A percentile compares a stretch with the other conserved stretches of the same genome.
These are phyloP conservation scores for Trapa bicornis DNA, from an alignment of 345 rosid species.

Conservation along the genomic window DNA sequence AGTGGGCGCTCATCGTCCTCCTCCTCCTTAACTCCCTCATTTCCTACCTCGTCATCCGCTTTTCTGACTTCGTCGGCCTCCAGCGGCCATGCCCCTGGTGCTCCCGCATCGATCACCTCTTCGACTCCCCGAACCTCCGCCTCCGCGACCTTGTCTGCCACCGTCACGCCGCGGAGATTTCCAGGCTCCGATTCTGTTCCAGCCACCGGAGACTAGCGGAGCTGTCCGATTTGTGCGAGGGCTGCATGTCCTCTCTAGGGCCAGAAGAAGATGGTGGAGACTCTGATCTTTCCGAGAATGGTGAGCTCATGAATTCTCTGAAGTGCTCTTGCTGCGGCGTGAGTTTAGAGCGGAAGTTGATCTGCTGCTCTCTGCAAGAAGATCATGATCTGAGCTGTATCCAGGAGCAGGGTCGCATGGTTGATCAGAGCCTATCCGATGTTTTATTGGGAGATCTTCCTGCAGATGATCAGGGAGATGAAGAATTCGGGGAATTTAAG, in stretches of 20 bases:
- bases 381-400: slow-evolving; percentile 20
- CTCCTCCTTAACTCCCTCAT: slow-evolving; percentile 74
- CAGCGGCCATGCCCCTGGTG: slow-evolving; percentile 79
- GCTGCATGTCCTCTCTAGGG: slow-evolving; percentile 36
- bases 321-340: slow-evolving; percentile 51
- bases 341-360: slow-evolving; percentile 22
- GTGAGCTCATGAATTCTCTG: slow-evolving; percentile 11
- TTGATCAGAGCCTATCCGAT: slow-evolving; percentile 21
- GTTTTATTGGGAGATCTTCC: slow-evolving; percentile 14
- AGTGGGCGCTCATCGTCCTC: slow-evolving; percentile 72
- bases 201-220: slow-evolving; percentile 42
- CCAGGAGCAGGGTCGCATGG: slow-evolving; percentile 19
- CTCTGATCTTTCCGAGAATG: slow-evolving; percentile 9
- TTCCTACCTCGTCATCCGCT: slow-evolving; percentile 65
- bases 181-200: slow-evolving; percentile 28
- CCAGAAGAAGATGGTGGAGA: slow-evolving; percentile 8
- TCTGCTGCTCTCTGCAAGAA: slow-evolving; percentile 25
- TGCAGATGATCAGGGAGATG: slow-evolving; percentile 19
- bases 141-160: slow-evolving; percentile 69
- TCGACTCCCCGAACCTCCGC: slow-evolving; percentile 36
- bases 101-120: slow-evolving; percentile 65
- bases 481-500: slow-evolving; percentile 19
- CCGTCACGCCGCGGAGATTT: slow-evolving; percentile 57
- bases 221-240: slow-evolving; percentile 31
- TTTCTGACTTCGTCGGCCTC: slow-evolving; percentile 83